Evolutionary conservation across 2,329 filamentous ascomycete genomes (phyloP).

Genomic region (Aspergillus caelatus): DNA sequence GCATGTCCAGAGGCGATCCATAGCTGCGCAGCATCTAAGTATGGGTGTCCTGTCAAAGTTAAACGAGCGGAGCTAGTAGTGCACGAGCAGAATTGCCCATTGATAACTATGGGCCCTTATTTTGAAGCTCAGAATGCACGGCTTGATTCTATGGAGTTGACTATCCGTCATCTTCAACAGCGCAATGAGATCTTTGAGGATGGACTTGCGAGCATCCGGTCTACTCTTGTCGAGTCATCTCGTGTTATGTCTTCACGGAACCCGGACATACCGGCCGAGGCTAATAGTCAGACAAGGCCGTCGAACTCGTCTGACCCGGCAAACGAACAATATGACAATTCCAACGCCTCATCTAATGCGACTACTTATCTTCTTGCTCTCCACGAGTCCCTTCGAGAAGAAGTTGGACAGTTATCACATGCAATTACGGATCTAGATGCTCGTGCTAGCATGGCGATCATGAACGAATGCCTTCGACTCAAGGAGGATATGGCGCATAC

Average conservation of each 20-base stretch:
- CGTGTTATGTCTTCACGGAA: slow-evolving; percentile 18
- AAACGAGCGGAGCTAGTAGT: slow-evolving; percentile 41
- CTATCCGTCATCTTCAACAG: slow-evolving; percentile 48
- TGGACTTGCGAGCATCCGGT: slow-evolving; percentile 46
- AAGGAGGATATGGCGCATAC: slow-evolving; percentile 66
- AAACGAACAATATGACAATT: slow-evolving; percentile 20
- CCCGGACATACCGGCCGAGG: slow-evolving; percentile 15
- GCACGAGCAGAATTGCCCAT: slow-evolving; percentile 54
- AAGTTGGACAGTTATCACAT: slow-evolving; percentile 58
- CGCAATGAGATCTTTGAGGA: slow-evolving; percentile 52
- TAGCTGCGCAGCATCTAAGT: slow-evolving; percentile 43
- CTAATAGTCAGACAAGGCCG: neutral
- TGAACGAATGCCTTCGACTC: slow-evolving; percentile 64
- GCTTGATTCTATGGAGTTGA: slow-evolving; percentile 48
- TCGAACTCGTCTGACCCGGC: slow-evolving; percentile 19
- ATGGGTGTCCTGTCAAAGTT: slow-evolving; percentile 46
- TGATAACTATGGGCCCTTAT: slow-evolving; percentile 51
- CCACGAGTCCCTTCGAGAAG: slow-evolving; percentile 63
- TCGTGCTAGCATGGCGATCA: slow-evolving; percentile 62
- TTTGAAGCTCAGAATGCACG: slow-evolving; percentile 47
- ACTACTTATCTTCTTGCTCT: slow-evolving; percentile 63
- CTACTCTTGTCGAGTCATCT: slow-evolving; percentile 38
- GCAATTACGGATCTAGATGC: slow-evolving; percentile 63
- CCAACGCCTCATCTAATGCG: slow-evolving; percentile 38
- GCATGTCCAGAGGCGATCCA: slow-evolving; percentile 40